A percentile compares a stretch with the other conserved stretches of the same genome.
Conservation (phyloP, 2,329 filamentous ascomycete species). For the Aspergillus fumigatiaffinis region DNA sequence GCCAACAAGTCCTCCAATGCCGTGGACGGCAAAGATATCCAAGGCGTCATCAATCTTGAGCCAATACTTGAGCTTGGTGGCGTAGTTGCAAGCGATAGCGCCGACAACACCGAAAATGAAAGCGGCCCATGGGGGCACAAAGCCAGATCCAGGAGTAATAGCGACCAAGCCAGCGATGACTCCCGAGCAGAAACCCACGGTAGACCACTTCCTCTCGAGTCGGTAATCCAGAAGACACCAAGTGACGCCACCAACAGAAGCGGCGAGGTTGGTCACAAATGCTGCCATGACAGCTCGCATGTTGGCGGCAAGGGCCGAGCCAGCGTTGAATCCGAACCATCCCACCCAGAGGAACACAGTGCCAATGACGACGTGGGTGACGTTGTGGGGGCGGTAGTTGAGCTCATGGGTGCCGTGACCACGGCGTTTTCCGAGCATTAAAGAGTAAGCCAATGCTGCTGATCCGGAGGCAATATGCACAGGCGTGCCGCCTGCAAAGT, state of each 20-base stretch:
- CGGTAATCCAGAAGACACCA: constrained; percentile 89
- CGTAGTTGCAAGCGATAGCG: constrained; percentile 78
- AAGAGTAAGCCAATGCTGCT: constrained; percentile 81
- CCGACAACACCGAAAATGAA: constrained; percentile 75
- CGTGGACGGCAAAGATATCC: constrained; percentile 84
- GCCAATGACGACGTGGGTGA: constrained; percentile 86
- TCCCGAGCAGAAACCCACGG: constrained; percentile 88
- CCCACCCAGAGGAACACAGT: constrained; percentile 94
- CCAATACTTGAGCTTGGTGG: constrained; percentile 84
- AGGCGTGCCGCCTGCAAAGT: constrained; percentile 86
- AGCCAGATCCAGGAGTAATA: constrained; percentile 85
- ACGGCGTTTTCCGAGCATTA: constrained; percentile 82
- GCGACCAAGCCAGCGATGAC: constrained; percentile 82
- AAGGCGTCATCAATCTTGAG: constrained; percentile 77
- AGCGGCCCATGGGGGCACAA: constrained; percentile 78
- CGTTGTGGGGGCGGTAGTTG: constrained; percentile 90
- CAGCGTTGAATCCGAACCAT: constrained; percentile 94
- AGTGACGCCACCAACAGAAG: constrained; percentile 78
- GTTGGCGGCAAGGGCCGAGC: constrained; percentile 76
- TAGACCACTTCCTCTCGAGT: constrained; percentile 86
- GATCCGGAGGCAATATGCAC: constrained; percentile 83
- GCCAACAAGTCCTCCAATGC: constrained; percentile 71
- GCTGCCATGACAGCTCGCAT: constrained; percentile 82
- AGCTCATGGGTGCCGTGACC: constrained; percentile 84
- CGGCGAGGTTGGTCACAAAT: constrained; percentile 79